phyloP scores from a whole-genome alignment of 2,329 filamentous ascomycete species.

The Colletotrichum sp. region DNA sequence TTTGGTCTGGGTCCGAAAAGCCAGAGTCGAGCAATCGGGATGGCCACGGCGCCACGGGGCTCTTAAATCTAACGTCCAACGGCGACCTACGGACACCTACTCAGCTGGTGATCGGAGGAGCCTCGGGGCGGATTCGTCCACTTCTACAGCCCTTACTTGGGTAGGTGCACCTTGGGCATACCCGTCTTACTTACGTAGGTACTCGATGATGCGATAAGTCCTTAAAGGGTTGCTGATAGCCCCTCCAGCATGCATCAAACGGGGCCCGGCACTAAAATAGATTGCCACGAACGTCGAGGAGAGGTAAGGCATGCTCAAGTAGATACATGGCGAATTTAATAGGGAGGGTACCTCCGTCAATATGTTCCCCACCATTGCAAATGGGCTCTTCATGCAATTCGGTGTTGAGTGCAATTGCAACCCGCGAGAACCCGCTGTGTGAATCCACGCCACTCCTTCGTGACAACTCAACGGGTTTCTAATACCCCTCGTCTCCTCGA shows the following conservation, averaged over 20 bases:
- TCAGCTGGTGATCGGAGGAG: not conserved
- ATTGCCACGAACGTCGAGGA: not conserved
- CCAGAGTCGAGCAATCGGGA: not conserved
- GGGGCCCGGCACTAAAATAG: not conserved
- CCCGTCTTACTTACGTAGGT: not conserved
- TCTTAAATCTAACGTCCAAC: not conserved
- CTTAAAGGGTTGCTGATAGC: not conserved
- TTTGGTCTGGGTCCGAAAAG: not conserved
- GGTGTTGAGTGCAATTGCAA: not conserved
- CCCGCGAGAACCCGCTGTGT: conserved; percentile 1
- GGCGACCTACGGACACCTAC: not conserved
- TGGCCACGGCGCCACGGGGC: not conserved
- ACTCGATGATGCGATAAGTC: not conserved
- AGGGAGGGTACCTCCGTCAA: not conserved
- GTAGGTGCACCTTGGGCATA: not conserved
- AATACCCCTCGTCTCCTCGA: not conserved
- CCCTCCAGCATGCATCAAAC: not conserved
- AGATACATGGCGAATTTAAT: not conserved
- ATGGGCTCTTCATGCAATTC: conserved; percentile 17
- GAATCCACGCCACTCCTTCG: conserved; percentile 4
- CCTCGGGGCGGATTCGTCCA: not conserved
- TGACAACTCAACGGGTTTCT: not conserved
- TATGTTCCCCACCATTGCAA: conserved; percentile 5
- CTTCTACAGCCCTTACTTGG: not conserved
- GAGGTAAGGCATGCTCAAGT: not conserved